Conservation (phyloP, 768 basidiomycete species). For the Lentinula boryana region DNA sequence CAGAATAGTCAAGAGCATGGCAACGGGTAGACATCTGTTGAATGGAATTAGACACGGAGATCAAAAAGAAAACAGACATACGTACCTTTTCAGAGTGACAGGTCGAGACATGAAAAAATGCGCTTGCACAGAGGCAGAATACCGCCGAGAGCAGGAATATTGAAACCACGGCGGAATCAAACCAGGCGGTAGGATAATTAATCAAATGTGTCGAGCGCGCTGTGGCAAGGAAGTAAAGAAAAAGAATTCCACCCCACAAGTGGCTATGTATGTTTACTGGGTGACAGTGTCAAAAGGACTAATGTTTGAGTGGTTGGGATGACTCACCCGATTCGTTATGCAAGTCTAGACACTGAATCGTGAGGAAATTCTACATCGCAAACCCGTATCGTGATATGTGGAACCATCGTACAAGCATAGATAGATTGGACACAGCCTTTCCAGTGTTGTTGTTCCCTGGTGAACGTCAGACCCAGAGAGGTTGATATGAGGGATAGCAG, state of each 20-base stretch:
- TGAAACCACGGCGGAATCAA: conserved; percentile 52
- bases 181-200: conserved; percentile 51
- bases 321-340: conserved; percentile 70
- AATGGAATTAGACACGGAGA: neutral
- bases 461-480: neutral
- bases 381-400: conserved; percentile 7
- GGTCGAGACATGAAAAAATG: conserved; percentile 64
- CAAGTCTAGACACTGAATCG: conserved; percentile 39
- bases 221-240: conserved; percentile 47
- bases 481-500: conserved; percentile 3
- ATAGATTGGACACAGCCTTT: conserved; percentile 56
- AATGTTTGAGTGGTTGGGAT: neutral
- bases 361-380: conserved; percentile 3
- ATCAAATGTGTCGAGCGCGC: conserved; percentile 47
- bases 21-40: conserved; percentile 32
- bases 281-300: neutral
- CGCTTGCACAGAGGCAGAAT: conserved; percentile 68
- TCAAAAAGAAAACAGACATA: neutral
- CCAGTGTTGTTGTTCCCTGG: conserved; percentile 57
- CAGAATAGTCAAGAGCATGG: conserved; percentile 70
- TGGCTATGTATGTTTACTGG: conserved; percentile 86
- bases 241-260: conserved; percentile 61
- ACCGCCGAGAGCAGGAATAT: conserved; percentile 68
- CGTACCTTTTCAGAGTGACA: conserved; percentile 71
- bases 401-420: conserved; percentile 51